phyloP scores from a whole-genome alignment of 495 filamentous ascomycete species.

The Penicillium alfredii region DNA sequence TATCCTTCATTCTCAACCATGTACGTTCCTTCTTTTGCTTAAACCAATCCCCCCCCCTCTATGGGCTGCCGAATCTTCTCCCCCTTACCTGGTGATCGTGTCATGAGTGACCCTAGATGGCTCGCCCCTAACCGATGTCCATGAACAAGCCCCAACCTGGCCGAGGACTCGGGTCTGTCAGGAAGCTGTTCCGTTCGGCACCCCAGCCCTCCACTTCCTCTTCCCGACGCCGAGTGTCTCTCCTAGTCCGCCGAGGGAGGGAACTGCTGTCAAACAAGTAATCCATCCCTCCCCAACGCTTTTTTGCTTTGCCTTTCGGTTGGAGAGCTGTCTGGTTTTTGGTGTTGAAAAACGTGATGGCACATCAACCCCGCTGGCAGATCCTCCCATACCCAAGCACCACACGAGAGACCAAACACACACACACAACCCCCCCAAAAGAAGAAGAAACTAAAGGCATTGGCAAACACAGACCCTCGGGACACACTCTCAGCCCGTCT shows the following conservation, averaged over 20 bases:
- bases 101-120: slow-evolving; percentile 26
- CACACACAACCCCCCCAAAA: slow-evolving; percentile 3
- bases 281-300: slow-evolving; percentile 11
- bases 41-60: slow-evolving; percentile 12
- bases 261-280: slow-evolving; percentile 39
- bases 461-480: slow-evolving; percentile 11
- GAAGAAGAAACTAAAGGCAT: slow-evolving; percentile 1
- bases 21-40: slow-evolving; percentile 27
- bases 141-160: slow-evolving; percentile 33
- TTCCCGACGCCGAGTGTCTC: slow-evolving; percentile 28
- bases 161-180: slow-evolving; percentile 32
- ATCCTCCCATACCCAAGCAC: neutral
- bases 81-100: slow-evolving; percentile 5
- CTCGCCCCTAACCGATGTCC: slow-evolving; percentile 36
- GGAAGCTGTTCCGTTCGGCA: slow-evolving; percentile 34
- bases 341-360: too few species aligned
- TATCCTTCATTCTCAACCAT: slow-evolving; percentile 13
- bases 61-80: slow-evolving; percentile 15
- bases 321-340: too few species aligned
- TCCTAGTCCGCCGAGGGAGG: slow-evolving; percentile 38
- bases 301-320: too few species aligned
- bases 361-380: slow-evolving; percentile 12
- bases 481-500: slow-evolving; percentile 8
- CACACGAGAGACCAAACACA: slow-evolving; percentile 1
- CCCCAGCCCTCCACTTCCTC: slow-evolving; percentile 26